phyloP scores from a whole-genome alignment of 1,284 basidiomycete species.

The Trametes versicolor region DNA sequence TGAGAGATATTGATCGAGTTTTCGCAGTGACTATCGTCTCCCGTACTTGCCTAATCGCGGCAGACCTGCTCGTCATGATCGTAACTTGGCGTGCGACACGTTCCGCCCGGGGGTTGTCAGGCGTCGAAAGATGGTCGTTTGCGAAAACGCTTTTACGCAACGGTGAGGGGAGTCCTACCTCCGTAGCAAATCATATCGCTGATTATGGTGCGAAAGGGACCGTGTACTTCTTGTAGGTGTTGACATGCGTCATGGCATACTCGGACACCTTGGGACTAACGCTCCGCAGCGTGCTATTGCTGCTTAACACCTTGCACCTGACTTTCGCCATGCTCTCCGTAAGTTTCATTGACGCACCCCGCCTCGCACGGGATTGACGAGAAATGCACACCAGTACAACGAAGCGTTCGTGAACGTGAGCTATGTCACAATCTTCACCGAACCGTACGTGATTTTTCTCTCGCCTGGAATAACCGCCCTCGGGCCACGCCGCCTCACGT shows the following conservation, averaged over 20 bases:
- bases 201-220: background rate
- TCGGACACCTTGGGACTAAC: background rate
- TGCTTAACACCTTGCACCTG: slow-evolving; percentile 4
- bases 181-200: background rate
- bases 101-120: background rate
- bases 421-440: slow-evolving; percentile 11
- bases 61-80: background rate
- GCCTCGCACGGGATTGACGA: too few species aligned
- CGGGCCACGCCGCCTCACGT: too few species aligned
- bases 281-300: background rate
- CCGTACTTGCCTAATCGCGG: background rate
- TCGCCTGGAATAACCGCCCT: too few species aligned
- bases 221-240: background rate
- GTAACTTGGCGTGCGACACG: slow-evolving; percentile 3
- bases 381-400: background rate
- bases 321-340: slow-evolving; percentile 4
- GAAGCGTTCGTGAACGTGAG: slow-evolving; percentile 6
- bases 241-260: background rate
- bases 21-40: too few species aligned
- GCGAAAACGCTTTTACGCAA: background rate
- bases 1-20: background rate
- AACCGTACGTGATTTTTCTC: background rate
- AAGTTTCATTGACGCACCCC: background rate
- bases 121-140: background rate
- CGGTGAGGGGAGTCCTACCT: background rate